Evolutionary conservation across 2,329 filamentous ascomycete genomes (phyloP), one percentile per base, ranked within the genome.

Genomic region (Xylaria sp.): DNA sequence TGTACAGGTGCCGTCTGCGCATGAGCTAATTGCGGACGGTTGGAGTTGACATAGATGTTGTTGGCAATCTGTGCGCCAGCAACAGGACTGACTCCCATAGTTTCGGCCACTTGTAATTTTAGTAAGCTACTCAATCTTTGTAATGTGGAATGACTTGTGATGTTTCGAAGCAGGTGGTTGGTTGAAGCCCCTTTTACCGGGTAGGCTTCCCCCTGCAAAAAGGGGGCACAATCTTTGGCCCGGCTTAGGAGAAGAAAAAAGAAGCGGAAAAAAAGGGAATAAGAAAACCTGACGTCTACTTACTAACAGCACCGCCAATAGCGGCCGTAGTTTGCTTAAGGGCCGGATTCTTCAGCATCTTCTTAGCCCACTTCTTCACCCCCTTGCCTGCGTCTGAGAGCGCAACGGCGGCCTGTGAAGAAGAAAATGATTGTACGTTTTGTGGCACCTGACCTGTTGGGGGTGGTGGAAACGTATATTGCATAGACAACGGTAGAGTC

Each of bases 281-380:
- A 13, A 10, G 19, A 48, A 18, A 39, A 19, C 2, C 1, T n/a
- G 37, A 30, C 34, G 8, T 54, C 64, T 18, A 69, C 56, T 9
- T 66, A 69, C 59, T 61, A 39, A 70, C 39, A 16, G 68, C 70
- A 13, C 68, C 69, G 1, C 65, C 60, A 19, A 70, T 37, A 5
- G 58, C 66, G 16, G 60, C 65, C 4, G 66, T 64, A 2, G 66
- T 65, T 54, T 72, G 70, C 48, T 70, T 68, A 11, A 71, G 4
- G 0, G 63, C 58, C 9, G 67, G 64, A 51, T 64, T 71, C 34
- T 69, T 61, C 63, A 63, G 68, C 19, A 68, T 64, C 52, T 70
- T 70, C 59, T 69, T 71, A 2, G 66, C 69, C 69, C 68, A 71
- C 62, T 71, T 71, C 64, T 70, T 72, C 60, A 71, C 59, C 6